Evolutionary conservation across 202 grass and related monocot species (phyloP).

Genomic region (Saccharum hybrid): DNA sequence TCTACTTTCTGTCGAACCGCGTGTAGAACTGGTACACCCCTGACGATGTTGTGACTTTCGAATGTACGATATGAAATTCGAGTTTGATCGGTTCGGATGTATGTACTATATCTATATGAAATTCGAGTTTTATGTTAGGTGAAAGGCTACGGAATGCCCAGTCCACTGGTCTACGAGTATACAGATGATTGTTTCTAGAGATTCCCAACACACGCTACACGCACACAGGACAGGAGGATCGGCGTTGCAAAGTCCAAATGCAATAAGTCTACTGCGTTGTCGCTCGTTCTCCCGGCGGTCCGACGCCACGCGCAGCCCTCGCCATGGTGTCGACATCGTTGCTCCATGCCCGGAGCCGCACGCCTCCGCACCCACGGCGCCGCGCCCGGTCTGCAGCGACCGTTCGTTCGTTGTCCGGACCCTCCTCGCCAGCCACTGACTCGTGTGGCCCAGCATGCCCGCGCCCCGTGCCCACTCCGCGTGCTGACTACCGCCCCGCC

Average conservation of each 20-base stretch:
- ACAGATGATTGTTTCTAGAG: background rate
- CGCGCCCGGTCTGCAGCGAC: too few species aligned
- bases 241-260: slow-evolving; percentile 17
- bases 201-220: background rate
- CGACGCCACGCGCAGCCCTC: background rate
- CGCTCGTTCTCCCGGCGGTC: background rate
- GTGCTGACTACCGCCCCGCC: background rate
- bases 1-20: background rate
- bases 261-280: background rate
- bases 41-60: background rate
- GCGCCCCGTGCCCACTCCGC: too few species aligned
- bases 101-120: background rate
- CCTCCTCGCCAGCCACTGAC: background rate
- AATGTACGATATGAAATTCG: background rate
- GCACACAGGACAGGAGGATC: background rate
- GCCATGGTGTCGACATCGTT: slow-evolving; percentile 60
- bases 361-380: background rate
- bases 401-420: background rate
- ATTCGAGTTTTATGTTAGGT: background rate
- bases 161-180: background rate
- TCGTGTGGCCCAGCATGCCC: background rate
- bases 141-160: background rate
- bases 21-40: background rate
- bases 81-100: background rate
- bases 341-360: background rate